Conservation (phyloP, 2,329 filamentous ascomycete species). For the Nannizziopsis barbatae region DNA sequence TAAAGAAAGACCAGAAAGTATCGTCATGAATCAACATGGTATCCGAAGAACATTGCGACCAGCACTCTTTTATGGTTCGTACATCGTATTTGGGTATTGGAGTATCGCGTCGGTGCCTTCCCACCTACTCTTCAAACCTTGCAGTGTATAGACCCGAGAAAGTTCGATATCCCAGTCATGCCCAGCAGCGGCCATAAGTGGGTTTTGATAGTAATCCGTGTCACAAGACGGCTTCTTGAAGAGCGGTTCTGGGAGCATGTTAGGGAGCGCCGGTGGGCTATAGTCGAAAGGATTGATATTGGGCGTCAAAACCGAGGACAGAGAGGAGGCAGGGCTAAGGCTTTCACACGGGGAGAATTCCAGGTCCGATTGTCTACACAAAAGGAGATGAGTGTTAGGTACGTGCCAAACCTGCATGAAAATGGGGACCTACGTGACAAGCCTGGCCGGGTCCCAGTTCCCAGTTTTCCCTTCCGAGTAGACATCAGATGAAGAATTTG, state of each 20-base stretch:
- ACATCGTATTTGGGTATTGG: not conserved
- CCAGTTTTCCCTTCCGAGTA: conserved; percentile 20
- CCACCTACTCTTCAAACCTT: conserved; percentile 7
- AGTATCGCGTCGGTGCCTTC: conserved; percentile 4
- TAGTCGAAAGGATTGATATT: not conserved
- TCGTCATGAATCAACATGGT: not conserved
- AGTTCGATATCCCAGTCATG: conserved; percentile 6
- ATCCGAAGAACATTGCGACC: not conserved
- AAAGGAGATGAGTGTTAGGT: not conserved
- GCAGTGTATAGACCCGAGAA: conserved; percentile 1
- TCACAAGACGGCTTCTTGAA: conserved; percentile 2
- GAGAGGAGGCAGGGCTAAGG: conserved; percentile 2
- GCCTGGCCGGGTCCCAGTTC: conserved; percentile 70
- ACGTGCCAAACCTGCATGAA: not conserved
- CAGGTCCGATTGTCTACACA: conserved; percentile 6
- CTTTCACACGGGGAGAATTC: conserved; percentile 6
- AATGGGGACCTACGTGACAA: conserved; percentile 65
- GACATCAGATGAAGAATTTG: not conserved
- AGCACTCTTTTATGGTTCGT: not conserved
- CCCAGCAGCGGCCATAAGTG: not conserved
- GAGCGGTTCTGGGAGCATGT: not conserved
- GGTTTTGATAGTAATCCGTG: conserved; percentile 1
- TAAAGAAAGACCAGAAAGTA: too few species aligned
- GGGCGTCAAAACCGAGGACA: not conserved
- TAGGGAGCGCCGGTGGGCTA: not conserved